Evolutionary conservation across 495 filamentous ascomycete species (phyloP).

Genomic region (Jackrogersella minutella): DNA sequence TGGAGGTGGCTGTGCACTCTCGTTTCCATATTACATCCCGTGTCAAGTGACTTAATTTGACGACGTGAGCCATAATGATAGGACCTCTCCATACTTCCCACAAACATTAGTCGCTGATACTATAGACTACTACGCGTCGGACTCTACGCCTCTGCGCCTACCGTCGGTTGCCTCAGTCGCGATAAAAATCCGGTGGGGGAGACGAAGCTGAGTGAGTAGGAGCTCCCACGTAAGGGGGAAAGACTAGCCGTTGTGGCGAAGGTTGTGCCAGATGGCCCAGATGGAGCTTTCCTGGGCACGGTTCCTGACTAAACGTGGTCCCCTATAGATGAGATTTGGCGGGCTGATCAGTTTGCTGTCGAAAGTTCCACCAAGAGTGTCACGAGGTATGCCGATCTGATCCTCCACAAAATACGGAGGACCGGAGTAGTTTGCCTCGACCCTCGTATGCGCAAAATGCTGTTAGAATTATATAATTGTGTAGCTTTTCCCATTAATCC

Average conservation of each 20-base stretch:
- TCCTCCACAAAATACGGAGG: not conserved
- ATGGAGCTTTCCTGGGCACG: not conserved
- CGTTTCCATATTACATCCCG: not conserved
- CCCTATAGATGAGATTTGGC: not conserved
- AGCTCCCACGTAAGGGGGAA: not conserved
- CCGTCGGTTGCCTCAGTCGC: not conserved
- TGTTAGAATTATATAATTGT: too few relatives aligned
- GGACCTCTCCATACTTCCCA: not conserved
- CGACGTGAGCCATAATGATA: not conserved
- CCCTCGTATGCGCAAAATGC: too few relatives aligned
- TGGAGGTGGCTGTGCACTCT: constrained; percentile 37
- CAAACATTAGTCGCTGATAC: not conserved
- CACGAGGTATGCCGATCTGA: not conserved
- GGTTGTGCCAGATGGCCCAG: not conserved
- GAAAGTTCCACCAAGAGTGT: not conserved
- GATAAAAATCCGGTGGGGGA: not conserved
- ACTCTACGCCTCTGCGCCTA: not conserved
- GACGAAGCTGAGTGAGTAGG: not conserved
- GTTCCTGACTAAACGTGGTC: not conserved
- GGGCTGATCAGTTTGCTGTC: not conserved
- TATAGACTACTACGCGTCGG: not conserved
- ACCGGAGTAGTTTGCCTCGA: not conserved
- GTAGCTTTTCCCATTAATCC: too few relatives aligned
- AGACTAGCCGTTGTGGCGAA: not conserved
- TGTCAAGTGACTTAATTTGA: constrained; percentile 20